These are phyloP conservation scores for Tinospora cordifolia DNA, from an alignment of 164 flowering plant genomes.

Conservation along the genomic window DNA sequence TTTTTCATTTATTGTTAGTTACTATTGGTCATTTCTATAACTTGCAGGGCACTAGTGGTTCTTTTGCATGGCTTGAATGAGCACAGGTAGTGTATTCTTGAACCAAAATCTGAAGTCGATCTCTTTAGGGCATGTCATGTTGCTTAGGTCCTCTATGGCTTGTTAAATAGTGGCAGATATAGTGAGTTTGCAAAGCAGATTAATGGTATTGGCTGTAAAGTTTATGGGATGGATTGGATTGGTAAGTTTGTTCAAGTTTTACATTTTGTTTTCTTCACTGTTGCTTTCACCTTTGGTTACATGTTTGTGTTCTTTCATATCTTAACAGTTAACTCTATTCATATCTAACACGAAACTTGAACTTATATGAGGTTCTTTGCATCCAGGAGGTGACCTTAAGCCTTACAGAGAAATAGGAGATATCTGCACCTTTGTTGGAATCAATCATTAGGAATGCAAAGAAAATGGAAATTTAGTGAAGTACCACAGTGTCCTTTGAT, in stretches of 20 bases:
- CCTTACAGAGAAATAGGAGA: no score
- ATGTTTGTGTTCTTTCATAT: not conserved
- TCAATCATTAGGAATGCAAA: no score
- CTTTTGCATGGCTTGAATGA: conserved; percentile 88
- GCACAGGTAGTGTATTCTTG: conserved; percentile 58
- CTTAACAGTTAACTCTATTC: no score
- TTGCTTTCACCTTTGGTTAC: not conserved
- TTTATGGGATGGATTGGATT: conserved; percentile 91
- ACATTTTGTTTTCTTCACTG: not conserved
- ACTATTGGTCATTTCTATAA: conserved; percentile 4
- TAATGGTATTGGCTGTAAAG: conserved; percentile 73
- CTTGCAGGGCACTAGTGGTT: conserved; percentile 67
- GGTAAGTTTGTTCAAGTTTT: conserved; percentile 38
- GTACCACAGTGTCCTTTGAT: no score
- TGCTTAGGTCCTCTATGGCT: conserved; percentile 3
- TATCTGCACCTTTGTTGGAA: no score
- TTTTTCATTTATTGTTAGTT: not conserved
- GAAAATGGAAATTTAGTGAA: no score
- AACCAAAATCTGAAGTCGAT: not conserved
- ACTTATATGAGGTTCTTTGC: no score
- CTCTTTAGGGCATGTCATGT: conserved; percentile 3
- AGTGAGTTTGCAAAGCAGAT: conserved; percentile 67
- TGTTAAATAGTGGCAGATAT: conserved; percentile 64
- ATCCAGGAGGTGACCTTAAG: no score
- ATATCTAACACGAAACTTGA: no score